A percentile compares a stretch with the other conserved stretches of the same genome.
Conservation (phyloP, 176 grass and related monocot genomes). For the Echinochloa phyllopogon region DNA sequence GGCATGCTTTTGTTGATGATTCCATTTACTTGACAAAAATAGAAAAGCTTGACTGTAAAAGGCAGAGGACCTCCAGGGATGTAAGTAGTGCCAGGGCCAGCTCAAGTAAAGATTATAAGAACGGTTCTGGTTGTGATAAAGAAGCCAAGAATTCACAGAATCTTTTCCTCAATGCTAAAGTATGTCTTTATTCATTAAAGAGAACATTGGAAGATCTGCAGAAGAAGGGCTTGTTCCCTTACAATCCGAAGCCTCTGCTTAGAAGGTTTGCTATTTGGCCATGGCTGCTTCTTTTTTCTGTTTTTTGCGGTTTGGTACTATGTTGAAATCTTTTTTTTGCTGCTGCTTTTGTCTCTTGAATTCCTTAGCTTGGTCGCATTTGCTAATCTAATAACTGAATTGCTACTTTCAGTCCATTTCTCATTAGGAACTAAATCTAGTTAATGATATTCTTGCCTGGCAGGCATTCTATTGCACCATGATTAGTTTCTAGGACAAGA, state of each 20-base stretch:
- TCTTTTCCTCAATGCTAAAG: conserved; percentile 66
- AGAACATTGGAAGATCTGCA: conserved; percentile 76
- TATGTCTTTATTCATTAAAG: conserved; percentile 83
- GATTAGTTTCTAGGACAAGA: not conserved
- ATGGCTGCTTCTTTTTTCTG: conserved; percentile 5
- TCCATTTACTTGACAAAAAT: conserved; percentile 55
- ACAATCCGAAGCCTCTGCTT: conserved; percentile 83
- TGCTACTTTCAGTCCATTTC: not conserved
- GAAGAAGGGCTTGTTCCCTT: conserved; percentile 86
- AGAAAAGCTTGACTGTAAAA: conserved; percentile 53
- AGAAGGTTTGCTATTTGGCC: conserved; percentile 60
- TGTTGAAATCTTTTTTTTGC: conserved; percentile 14
- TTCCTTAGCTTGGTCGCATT: conserved; percentile 6
- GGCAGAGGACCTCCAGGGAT: conserved; percentile 61
- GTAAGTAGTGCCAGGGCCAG: conserved; percentile 21
- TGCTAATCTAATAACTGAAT: not conserved
- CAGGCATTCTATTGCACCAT: not conserved
- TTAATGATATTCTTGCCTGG: not conserved
- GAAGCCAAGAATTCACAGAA: conserved; percentile 26
- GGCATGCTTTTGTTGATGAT: conserved; percentile 71
- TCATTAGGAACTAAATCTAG: not conserved
- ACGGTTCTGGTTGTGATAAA: conserved; percentile 21
- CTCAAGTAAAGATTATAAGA: conserved; percentile 30
- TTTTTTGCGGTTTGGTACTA: not conserved
- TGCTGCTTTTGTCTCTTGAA: conserved; percentile 14